Conservation (phyloP, 441 rosid species). For the Manihot esculenta region DNA sequence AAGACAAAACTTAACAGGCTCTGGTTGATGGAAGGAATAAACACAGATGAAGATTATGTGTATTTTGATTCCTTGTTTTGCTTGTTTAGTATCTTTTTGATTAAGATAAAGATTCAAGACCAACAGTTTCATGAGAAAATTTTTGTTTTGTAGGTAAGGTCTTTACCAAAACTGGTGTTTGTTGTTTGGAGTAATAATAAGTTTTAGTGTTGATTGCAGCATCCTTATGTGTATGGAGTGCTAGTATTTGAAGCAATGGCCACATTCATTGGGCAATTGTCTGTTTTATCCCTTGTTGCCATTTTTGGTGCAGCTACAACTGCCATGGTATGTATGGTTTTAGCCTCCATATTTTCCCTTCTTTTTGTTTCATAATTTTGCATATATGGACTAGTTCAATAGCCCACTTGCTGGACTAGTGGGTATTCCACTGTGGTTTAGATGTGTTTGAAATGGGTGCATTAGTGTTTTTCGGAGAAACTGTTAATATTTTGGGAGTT, state of each 20-base stretch:
- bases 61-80: not conserved
- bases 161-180: not conserved
- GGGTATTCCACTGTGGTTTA: not conserved
- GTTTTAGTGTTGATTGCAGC: constrained; percentile 41
- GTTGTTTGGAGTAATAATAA: not conserved
- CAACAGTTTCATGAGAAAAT: not conserved
- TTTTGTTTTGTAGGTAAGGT: not conserved
- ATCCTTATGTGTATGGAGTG: constrained; percentile 79
- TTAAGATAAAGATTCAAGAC: not conserved
- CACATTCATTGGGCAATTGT: constrained; percentile 76
- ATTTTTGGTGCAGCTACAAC: constrained; percentile 84
- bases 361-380: not conserved
- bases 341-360: not conserved
- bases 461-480: not conserved
- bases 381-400: not conserved
- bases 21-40: not conserved
- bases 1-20: not conserved
- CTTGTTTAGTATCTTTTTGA: not conserved
- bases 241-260: constrained; percentile 83
- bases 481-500: too few species aligned
- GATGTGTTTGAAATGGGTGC: constrained; percentile 8
- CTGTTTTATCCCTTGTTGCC: constrained; percentile 79
- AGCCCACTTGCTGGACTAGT: not conserved
- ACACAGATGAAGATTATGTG: constrained; percentile 3
- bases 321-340: constrained; percentile 56